These are phyloP conservation scores for Fusarium guadeloupense DNA, from an alignment of 2,329 filamentous ascomycete genomes.

Conservation along the genomic window DNA sequence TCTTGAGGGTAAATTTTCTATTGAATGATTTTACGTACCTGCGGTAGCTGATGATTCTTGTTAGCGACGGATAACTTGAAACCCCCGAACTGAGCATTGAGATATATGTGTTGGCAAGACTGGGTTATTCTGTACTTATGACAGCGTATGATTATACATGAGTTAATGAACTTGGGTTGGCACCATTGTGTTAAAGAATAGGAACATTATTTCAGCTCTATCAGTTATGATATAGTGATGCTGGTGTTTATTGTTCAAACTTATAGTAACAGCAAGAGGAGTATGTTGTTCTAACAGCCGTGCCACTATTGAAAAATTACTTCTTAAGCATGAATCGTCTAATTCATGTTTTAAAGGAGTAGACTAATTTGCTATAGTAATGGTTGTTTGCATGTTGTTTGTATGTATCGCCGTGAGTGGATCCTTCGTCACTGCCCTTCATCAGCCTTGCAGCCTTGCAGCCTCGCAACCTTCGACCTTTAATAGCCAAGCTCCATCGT, in stretches of 20 bases:
- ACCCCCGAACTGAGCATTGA: conserved; percentile 61
- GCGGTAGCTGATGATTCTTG: conserved; percentile 6
- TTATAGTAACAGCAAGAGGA: too few species aligned
- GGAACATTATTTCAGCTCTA: too few species aligned
- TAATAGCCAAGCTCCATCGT: conserved; percentile 37
- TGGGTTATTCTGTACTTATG: background rate
- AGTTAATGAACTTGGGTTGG: conserved; percentile 16
- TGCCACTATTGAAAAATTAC: too few species aligned
- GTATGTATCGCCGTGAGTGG: conserved; percentile 12
- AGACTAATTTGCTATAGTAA: too few species aligned
- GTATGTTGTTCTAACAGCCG: too few species aligned
- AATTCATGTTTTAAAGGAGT: too few species aligned
- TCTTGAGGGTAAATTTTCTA: conserved; percentile 76
- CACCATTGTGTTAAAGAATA: background rate
- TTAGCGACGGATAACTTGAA: conserved; percentile 85
- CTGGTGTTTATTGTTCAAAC: too few species aligned
- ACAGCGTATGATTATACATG: conserved; percentile 15
- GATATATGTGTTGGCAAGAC: background rate
- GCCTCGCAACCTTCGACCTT: conserved; percentile 46
- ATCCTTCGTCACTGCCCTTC: conserved; percentile 36
- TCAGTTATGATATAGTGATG: too few species aligned
- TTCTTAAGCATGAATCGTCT: too few species aligned
- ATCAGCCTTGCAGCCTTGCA: conserved; percentile 52
- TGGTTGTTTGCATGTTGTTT: too few species aligned
- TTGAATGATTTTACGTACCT: too few species aligned